Conservation (phyloP, 2,329 filamentous ascomycete species). For the Cladosporium sp. region DNA sequence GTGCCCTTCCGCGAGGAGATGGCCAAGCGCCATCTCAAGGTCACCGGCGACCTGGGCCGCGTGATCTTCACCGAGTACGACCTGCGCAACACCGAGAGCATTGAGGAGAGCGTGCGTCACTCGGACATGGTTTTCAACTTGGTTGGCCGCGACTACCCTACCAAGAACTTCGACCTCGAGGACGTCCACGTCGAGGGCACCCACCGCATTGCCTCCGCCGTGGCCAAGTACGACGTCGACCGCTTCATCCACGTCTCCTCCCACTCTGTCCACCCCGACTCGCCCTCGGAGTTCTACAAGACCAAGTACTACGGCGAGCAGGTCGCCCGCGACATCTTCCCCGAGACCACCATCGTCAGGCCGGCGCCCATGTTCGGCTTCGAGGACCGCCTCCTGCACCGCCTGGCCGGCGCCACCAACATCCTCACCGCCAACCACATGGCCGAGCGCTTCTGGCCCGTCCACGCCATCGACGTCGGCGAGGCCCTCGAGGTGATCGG, state of each 20-base stretch:
- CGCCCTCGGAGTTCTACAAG: slow-evolving; percentile 82
- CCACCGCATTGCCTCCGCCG: slow-evolving; percentile 88
- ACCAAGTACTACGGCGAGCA: slow-evolving; percentile 87
- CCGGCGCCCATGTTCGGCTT: slow-evolving; percentile 93
- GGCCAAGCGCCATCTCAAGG: slow-evolving; percentile 94
- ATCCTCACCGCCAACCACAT: slow-evolving; percentile 90
- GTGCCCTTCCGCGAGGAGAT: slow-evolving; percentile 96
- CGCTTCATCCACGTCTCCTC: slow-evolving; percentile 96
- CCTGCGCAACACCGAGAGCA: slow-evolving; percentile 87
- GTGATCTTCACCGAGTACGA: slow-evolving; percentile 94
- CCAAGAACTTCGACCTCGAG: slow-evolving; percentile 94
- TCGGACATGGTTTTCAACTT: slow-evolving; percentile 98
- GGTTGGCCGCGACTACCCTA: slow-evolving; percentile 90
- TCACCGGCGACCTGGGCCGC: slow-evolving; percentile 89
- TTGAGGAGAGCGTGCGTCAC: slow-evolving; percentile 94
- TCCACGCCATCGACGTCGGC: slow-evolving; percentile 90
- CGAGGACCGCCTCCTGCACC: slow-evolving; percentile 88
- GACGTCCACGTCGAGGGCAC: slow-evolving; percentile 93
- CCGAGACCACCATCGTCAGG: slow-evolving; percentile 94
- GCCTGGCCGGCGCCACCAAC: slow-evolving; percentile 76
- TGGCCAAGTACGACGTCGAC: slow-evolving; percentile 97
- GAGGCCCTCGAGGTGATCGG: slow-evolving; percentile 85
- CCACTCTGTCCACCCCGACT: slow-evolving; percentile 81
- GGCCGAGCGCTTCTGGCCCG: slow-evolving; percentile 85
- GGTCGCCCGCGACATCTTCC: slow-evolving; percentile 84